Conservation (phyloP, 345 rosid genomes). For the Camelina sativa region DNA sequence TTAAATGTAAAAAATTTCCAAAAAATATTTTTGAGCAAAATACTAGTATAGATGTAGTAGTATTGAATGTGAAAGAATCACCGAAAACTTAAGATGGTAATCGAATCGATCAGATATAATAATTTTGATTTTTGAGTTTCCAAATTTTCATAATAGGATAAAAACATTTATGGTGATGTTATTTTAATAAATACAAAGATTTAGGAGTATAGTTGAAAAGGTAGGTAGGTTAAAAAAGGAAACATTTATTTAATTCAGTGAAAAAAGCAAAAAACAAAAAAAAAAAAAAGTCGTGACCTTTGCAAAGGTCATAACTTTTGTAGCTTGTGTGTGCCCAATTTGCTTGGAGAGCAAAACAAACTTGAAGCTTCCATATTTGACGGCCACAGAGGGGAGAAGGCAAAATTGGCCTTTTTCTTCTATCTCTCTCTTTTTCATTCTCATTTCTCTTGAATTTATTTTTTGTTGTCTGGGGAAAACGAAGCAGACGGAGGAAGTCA, state of each 20-base stretch:
- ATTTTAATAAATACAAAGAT: background rate
- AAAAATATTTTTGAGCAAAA: too few species aligned
- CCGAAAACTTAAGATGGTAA: background rate
- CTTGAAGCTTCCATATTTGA: slow-evolving; percentile 38
- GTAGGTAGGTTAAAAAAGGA: slow-evolving; percentile 20
- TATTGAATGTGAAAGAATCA: background rate
- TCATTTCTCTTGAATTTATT: slow-evolving; percentile 3
- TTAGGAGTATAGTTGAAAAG: slow-evolving; percentile 17
- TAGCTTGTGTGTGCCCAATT: slow-evolving; percentile 21
- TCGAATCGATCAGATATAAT: background rate
- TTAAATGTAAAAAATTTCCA: too few species aligned
- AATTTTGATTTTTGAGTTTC: too few species aligned
- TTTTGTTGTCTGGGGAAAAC: background rate
- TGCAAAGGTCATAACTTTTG: slow-evolving; percentile 34
- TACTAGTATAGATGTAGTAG: too few species aligned
- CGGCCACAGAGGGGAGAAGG: slow-evolving; percentile 45
- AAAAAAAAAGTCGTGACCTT: slow-evolving; percentile 41
- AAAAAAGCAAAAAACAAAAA: slow-evolving; percentile 15
- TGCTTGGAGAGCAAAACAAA: slow-evolving; percentile 43
- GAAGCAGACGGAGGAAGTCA: slow-evolving; percentile 36
- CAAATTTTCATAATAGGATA: background rate
- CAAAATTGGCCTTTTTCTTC: slow-evolving; percentile 14
- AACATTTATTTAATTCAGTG: background rate
- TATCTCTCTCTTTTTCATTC: slow-evolving; percentile 14
- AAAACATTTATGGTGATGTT: background rate